phyloP scores from a whole-genome alignment of 805 yeast species.

The Cyberlindnera maclurae region DNA sequence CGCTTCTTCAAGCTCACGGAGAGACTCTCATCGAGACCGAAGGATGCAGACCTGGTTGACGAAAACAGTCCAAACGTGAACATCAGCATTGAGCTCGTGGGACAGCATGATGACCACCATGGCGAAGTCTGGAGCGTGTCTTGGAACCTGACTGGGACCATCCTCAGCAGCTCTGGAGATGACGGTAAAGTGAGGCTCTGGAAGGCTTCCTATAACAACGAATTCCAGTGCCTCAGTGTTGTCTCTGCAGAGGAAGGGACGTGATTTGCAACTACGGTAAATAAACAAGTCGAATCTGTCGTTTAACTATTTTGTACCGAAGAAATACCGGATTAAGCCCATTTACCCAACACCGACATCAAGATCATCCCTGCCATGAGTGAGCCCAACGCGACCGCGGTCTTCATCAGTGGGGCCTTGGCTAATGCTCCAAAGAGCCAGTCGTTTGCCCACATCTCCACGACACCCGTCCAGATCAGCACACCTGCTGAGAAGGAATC shows the following conservation, averaged over 20 bases:
- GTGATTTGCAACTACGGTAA: too few relatives aligned
- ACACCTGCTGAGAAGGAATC: conserved; percentile 74
- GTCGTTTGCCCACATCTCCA: conserved; percentile 73
- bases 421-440: conserved; percentile 50
- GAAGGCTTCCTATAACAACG: conserved; percentile 81
- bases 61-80: conserved; percentile 22
- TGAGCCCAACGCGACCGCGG: conserved; percentile 38
- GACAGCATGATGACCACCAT: conserved; percentile 67
- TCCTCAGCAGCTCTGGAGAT: conserved; percentile 89
- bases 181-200: conserved; percentile 89
- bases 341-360: conserved; percentile 67
- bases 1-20: conserved; percentile 75
- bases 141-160: conserved; percentile 93
- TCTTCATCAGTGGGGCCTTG: conserved; percentile 39
- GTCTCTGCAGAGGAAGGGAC: conserved; percentile 44
- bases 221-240: conserved; percentile 88
- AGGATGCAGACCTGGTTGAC: conserved; percentile 14
- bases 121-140: conserved; percentile 94
- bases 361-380: conserved; percentile 57
- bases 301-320: too few relatives aligned
- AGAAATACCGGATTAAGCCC: conserved; percentile 39
- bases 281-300: too few relatives aligned
- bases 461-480: conserved; percentile 64
- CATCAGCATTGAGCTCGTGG: conserved; percentile 49
- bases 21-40: conserved; percentile 12